Base-by-base conservation (phyloP, 2,329 filamentous ascomycete species). In the Aspergillus aculeatus region DNA sequence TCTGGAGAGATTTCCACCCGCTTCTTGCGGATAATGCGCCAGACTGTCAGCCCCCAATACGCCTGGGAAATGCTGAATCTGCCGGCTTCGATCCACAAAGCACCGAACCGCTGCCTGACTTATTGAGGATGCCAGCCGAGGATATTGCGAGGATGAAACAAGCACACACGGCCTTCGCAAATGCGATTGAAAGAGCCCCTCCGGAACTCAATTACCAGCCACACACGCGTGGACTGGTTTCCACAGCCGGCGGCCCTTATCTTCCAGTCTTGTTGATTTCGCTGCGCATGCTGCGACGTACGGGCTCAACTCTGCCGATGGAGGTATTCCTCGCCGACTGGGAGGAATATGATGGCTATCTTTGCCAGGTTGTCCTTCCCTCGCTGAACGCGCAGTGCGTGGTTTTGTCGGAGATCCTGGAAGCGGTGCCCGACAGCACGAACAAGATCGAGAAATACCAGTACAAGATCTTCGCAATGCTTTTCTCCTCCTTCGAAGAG, bases 401-500 rank as follows among this genome's bases (percentile, higher is more conserved):
- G 6, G 64, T 80, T 1, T 64, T 81, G 0, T 72, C 73, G 0
- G 73, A 78, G 47, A 71, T 77, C 3, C 41, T 54, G 7, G 56
- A 57, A 6, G 48, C 50, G n/a, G 5, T 47, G 5, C 2, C 21
- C 19, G 24, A 21, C 52, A 60, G 29, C 4, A 51, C 55, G 9
- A 52, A 60, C 12, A 51, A 80, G 10, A 67, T 73, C 10, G 68
- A 68, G 19, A 69, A 74, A n/a, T 84, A 77, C 65, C 83, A 86
- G 64, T 80, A 81, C 73, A 85, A 85, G 68, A 74, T 81, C 21
- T 79, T 85, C 61, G 75, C 83, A 6, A 78, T 86, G 47, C 71
- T 86, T 2, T 81, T 84, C 62, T 84, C 83, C 2, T 81, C 82
- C 3, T 86, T 84, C 65, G 80, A 84, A 64, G 76, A 83, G 55